Evolutionary conservation across 306 rosid genomes (phyloP).

Genomic region (Pachyrhizus erosus): DNA sequence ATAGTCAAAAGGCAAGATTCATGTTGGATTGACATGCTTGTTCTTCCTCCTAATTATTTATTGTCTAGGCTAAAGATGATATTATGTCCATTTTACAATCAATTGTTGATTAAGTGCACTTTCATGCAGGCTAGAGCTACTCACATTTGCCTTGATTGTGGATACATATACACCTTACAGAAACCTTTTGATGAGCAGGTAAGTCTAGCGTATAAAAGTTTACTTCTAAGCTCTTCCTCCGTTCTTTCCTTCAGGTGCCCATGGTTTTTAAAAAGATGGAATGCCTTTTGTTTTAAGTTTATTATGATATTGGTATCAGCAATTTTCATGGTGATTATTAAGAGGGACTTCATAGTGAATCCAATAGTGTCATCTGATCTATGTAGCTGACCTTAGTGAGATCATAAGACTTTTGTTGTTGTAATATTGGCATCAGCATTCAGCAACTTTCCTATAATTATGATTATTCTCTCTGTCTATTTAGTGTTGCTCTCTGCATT

Average conservation of each 20-base stretch:
- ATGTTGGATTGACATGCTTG: slow-evolving; percentile 13
- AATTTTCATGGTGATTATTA: not conserved
- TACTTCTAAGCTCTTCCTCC: not conserved
- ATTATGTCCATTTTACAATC: not conserved
- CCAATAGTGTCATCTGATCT: too few species aligned
- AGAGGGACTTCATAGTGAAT: not conserved
- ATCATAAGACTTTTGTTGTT: not conserved
- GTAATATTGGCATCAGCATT: not conserved
- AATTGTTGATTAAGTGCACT: slow-evolving; percentile 33
- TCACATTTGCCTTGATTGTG: slow-evolving; percentile 95
- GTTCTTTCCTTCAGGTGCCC: not conserved
- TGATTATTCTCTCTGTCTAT: not conserved
- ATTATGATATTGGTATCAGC: not conserved
- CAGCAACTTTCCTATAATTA: not conserved
- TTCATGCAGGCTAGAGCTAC: slow-evolving; percentile 93
- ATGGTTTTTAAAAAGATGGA: not conserved
- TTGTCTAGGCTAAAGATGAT: slow-evolving; percentile 20
- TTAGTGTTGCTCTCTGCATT: not conserved
- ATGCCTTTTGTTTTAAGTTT: not conserved
- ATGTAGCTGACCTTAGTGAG: too few species aligned
- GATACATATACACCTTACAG: slow-evolving; percentile 78
- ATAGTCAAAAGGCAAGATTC: slow-evolving; percentile 78
- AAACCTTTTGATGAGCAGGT: slow-evolving; percentile 95
- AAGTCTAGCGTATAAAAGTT: not conserved
- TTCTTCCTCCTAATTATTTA: slow-evolving; percentile 28